Evolutionary conservation across 2,329 filamentous ascomycete genomes (phyloP), one percentile per base, ranked within the genome.

Genomic region (Aspergillus costaricaensis): DNA sequence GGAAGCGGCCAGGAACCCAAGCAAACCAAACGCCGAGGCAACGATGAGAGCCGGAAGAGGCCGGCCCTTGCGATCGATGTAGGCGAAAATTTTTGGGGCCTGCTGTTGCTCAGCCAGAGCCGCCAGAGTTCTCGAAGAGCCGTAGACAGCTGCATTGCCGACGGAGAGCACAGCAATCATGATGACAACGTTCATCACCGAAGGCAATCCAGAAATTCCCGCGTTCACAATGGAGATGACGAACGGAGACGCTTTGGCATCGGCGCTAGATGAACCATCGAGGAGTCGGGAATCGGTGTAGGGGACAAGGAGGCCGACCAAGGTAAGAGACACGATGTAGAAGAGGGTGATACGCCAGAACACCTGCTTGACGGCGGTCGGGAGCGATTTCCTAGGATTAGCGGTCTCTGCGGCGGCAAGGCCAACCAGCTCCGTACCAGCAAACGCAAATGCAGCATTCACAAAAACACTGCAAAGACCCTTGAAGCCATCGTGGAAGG

Each of bases 341-440:
- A 97, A 97, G 59, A 96, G 83, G 3, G 88, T 87, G 71, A 96
- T 96, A 70, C 93, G 89, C 92, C 93, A 97, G 76, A 96, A 96
- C 21, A 96, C 92, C 74, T 96, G 92, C 79, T 96, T 96, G 70
- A 96, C 87, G 12, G 93, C 93, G 0, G 88, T 92, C 0, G 93
- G 93, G 0, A 97, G 82, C 1, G 89, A 91, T 72, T 95, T 85
- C 60, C 80, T 77, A 38, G 85, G 85, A 63, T 86, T 84, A 19
- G 76, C 77, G 9, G 84, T 83, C 71, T 87, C 85, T 21, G 85
- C 85, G 41, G 85, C 84, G 23, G 84, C 83, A 48, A 87, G 76
- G 70, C 85, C 86, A 47, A 86, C 83, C 39, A 88, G 75, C 72
- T 88, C 86, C 23, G 85, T 87, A 65, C 86, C 86, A 48, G 82